Evolutionary conservation across 768 basidiomycete genomes (phyloP).

Genomic region (Hericium rajendrae): DNA sequence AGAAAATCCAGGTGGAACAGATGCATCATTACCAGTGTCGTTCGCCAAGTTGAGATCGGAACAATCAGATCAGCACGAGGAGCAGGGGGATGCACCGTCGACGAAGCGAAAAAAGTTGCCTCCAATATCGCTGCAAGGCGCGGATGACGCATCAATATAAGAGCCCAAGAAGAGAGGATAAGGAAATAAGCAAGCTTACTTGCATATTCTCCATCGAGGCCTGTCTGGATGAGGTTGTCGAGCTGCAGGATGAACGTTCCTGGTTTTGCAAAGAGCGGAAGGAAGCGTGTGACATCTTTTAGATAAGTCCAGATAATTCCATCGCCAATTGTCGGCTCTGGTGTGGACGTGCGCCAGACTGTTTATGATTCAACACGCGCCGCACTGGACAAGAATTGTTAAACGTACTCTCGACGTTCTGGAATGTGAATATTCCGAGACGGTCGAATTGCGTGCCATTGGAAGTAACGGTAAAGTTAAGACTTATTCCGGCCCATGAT

Average conservation of each 20-base stretch:
- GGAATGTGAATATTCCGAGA: conserved; percentile 63
- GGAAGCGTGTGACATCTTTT: conserved; percentile 69
- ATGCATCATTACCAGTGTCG: conserved; percentile 59
- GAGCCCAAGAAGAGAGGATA: background rate
- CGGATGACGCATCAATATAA: background rate
- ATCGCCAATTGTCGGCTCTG: conserved; percentile 54
- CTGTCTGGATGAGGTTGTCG: conserved; percentile 53
- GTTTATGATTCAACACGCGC: background rate
- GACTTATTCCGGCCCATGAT: conserved; percentile 64
- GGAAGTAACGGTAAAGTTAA: conserved; percentile 70
- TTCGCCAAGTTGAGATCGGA: conserved; percentile 59
- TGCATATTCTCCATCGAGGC: conserved; percentile 59
- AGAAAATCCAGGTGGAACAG: conserved; percentile 66
- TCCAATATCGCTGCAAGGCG: conserved; percentile 43
- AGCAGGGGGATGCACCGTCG: conserved; percentile 44
- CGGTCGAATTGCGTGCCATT: conserved; percentile 75
- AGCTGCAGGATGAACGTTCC: conserved; percentile 68
- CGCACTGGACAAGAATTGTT: background rate
- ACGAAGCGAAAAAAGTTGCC: conserved; percentile 66
- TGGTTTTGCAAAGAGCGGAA: conserved; percentile 55
- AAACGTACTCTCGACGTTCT: conserved; percentile 62
- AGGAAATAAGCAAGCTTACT: conserved; percentile 29
- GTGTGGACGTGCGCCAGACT: conserved; percentile 79
- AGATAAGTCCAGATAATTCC: conserved; percentile 74
- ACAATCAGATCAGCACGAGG: conserved; percentile 55